Conservation (phyloP, 345 rosid genomes). For the Murraya paniculata region DNA sequence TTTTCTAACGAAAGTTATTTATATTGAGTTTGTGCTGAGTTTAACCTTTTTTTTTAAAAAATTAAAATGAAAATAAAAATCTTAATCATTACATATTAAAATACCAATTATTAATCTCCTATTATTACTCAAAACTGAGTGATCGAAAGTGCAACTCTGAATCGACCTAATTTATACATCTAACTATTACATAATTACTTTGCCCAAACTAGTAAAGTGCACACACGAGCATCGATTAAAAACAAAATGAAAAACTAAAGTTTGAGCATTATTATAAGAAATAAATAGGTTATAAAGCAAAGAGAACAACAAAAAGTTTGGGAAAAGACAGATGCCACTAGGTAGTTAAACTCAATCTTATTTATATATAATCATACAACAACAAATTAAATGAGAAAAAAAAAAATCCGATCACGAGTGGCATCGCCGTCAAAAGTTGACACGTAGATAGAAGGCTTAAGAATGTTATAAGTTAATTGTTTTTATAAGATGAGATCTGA, state of each 20-base stretch:
- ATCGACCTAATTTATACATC: background rate
- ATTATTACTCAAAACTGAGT: too few relatives aligned
- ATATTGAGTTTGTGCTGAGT: background rate
- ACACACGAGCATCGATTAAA: too few relatives aligned
- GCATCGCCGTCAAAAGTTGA: constrained; percentile 1
- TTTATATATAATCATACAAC: background rate
- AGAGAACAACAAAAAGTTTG: background rate
- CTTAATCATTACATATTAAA: too few relatives aligned
- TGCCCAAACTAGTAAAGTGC: background rate
- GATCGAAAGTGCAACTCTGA: too few relatives aligned
- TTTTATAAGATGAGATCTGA: background rate
- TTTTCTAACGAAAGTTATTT: background rate
- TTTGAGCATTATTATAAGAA: too few relatives aligned
- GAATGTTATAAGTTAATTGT: background rate
- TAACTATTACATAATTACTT: background rate
- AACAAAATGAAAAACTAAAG: background rate
- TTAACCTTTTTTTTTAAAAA: too few relatives aligned
- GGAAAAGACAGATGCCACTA: background rate
- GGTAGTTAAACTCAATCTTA: background rate
- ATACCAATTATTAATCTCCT: too few relatives aligned
- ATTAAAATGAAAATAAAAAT: too few relatives aligned
- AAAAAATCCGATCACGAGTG: background rate
- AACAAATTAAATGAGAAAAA: background rate
- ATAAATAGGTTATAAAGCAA: background rate
- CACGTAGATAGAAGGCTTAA: background rate